Conservation (phyloP, 805 yeast genomes). For the Isabelozyma rhagii region DNA sequence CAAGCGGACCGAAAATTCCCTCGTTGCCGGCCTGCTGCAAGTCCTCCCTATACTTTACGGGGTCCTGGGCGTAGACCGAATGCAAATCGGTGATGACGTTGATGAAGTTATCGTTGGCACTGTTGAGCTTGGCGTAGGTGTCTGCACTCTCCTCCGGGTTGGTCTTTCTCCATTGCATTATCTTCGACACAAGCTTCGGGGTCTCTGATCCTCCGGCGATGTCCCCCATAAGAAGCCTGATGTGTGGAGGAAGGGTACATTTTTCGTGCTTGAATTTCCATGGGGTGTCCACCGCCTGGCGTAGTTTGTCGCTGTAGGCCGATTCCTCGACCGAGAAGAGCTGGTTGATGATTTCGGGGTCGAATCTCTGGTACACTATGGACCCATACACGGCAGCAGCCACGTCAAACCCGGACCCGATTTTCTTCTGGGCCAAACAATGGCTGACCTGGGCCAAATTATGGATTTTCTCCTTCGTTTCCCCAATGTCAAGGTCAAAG, state of each 20-base stretch:
- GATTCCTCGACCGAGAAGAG: conserved; percentile 6
- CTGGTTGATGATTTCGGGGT: conserved; percentile 46
- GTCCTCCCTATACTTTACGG: conserved; percentile 30
- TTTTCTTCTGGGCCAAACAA: conserved; percentile 89
- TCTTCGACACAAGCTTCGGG: conserved; percentile 79
- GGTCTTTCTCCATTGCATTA: conserved; percentile 62
- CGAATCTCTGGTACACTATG: conserved; percentile 74
- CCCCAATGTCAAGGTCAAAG: conserved; percentile 21
- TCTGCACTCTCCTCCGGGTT: conserved; percentile 48
- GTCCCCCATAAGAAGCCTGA: conserved; percentile 87
- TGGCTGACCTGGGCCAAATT: conserved; percentile 87
- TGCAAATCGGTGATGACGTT: conserved; percentile 42
- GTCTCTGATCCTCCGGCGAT: conserved; percentile 91
- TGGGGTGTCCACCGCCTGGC: conserved; percentile 37
- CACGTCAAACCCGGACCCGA: conserved; percentile 97
- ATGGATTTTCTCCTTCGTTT: conserved; percentile 49
- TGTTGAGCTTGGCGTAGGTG: conserved; percentile 55
- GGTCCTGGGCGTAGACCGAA: conserved; percentile 21
- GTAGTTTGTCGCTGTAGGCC: conserved; percentile 18
- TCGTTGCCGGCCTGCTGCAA: conserved; percentile 5
- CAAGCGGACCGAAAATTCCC: conserved; percentile 26
- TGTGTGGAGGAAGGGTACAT: conserved; percentile 64
- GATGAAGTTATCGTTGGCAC: conserved; percentile 58
- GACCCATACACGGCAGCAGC: conserved; percentile 95
- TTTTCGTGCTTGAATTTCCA: conserved; percentile 63